Percentiles rank a stretch among this genome's conserved stretches.
Conservation (phyloP, 2,329 filamentous ascomycete genomes). For the Fusarium nodosum region DNA sequence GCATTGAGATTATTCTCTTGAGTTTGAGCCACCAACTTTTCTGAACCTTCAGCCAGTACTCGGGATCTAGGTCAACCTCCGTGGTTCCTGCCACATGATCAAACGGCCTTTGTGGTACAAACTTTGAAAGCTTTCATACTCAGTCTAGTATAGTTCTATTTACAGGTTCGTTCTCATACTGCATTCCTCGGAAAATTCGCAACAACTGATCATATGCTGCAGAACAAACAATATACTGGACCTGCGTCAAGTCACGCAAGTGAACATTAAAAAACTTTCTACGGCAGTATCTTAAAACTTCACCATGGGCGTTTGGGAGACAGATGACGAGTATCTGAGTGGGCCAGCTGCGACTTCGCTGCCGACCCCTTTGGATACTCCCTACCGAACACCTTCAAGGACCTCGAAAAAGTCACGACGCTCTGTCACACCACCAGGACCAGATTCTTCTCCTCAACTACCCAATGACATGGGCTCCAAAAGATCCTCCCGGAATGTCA, state of each 20-base stretch:
- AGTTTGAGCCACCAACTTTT: conserved; percentile 10
- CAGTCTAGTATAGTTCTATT: neutral
- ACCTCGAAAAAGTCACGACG: conserved; percentile 72
- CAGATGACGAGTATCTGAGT: conserved; percentile 71
- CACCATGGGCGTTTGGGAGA: conserved; percentile 71
- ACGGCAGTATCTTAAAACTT: conserved; percentile 4
- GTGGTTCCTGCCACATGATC: too few species aligned
- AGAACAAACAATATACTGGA: neutral
- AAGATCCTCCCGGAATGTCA: conserved; percentile 69
- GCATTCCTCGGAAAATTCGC: neutral
- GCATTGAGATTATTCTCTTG: conserved; percentile 19
- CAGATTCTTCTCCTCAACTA: conserved; percentile 69
- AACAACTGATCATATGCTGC: neutral
- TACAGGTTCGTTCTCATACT: neutral
- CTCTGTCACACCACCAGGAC: conserved; percentile 73
- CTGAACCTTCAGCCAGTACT: conserved; percentile 1
- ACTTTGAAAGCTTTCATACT: neutral
- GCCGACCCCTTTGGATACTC: conserved; percentile 78
- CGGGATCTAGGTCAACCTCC: neutral
- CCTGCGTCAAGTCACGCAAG: neutral
- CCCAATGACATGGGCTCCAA: conserved; percentile 62
- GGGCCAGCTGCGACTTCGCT: conserved; percentile 69
- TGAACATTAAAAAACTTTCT: neutral
- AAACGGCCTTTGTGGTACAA: too few species aligned
- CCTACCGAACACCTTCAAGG: conserved; percentile 79